These are phyloP conservation scores for Cryptosporidium ryanae DNA, from an alignment of 169 alveolate species.

Conservation along the genomic window DNA sequence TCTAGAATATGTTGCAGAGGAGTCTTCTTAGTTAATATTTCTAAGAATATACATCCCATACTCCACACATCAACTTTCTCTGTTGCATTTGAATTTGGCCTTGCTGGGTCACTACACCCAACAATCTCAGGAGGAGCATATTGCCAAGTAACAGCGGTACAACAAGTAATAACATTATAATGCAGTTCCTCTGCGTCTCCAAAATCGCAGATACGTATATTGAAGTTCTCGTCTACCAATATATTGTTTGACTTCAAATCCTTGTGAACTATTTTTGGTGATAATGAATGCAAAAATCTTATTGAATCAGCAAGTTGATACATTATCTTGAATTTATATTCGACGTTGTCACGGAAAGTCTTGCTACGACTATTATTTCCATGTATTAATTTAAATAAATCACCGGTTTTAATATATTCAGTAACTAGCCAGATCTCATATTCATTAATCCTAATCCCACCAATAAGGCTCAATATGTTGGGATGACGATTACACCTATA, in stretches of 20 bases:
- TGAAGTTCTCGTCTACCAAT: conserved; percentile 82
- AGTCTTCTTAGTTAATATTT: conserved; percentile 48
- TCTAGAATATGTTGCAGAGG: conserved; percentile 71
- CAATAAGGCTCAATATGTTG: conserved; percentile 61
- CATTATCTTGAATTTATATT: conserved; percentile 54
- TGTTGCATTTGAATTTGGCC: conserved; percentile 71
- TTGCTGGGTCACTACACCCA: conserved; percentile 75
- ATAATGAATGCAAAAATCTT: conserved; percentile 54
- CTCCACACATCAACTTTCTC: conserved; percentile 78
- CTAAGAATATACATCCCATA: conserved; percentile 75
- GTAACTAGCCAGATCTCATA: conserved; percentile 75
- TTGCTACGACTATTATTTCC: conserved; percentile 40
- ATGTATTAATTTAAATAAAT: conserved; percentile 58
- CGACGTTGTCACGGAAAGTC: conserved; percentile 23
- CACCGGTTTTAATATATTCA: conserved; percentile 71
- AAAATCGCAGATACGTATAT: conserved; percentile 89
- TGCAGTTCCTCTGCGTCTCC: conserved; percentile 82
- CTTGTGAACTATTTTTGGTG: conserved; percentile 90
- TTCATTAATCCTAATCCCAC: conserved; percentile 71
- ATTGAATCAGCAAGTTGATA: conserved; percentile 72
- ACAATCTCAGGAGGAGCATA: conserved; percentile 77
- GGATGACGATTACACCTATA: conserved; percentile 65
- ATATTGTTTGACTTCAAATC: conserved; percentile 93
- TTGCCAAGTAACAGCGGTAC: conserved; percentile 78
- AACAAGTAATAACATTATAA: conserved; percentile 60